These are phyloP conservation scores for Lophiotrema nucula DNA, from an alignment of 495 filamentous ascomycete genomes.

Conservation along the genomic window DNA sequence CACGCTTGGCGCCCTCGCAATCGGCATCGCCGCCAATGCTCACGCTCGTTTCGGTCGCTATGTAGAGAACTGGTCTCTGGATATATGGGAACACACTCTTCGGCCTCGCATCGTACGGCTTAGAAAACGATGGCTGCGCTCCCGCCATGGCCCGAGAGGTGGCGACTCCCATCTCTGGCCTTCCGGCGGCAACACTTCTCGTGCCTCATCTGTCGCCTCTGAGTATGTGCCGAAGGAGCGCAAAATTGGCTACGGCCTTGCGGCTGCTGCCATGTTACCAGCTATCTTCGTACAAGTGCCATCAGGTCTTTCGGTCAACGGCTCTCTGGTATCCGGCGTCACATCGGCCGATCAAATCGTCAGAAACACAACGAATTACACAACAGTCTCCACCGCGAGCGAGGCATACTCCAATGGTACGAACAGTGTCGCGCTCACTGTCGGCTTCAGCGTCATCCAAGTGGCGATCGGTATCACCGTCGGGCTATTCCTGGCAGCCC, in stretches of 20 bases:
- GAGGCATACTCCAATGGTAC: constrained; percentile 48
- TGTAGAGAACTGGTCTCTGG: constrained; percentile 39
- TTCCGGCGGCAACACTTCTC: not conserved
- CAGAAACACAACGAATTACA: constrained; percentile 44
- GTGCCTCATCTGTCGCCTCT: not conserved
- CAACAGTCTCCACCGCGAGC: constrained; percentile 33
- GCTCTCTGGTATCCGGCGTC: constrained; percentile 79
- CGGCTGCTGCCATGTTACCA: constrained; percentile 83
- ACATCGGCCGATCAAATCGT: constrained; percentile 79
- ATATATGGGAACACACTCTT: constrained; percentile 37
- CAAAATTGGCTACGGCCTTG: constrained; percentile 68
- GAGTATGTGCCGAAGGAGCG: constrained; percentile 22
- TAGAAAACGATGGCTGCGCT: constrained; percentile 16
- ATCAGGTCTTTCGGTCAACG: constrained; percentile 79
- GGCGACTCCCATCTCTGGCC: not conserved
- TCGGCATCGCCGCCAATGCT: constrained; percentile 83
- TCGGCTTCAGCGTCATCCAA: constrained; percentile 84
- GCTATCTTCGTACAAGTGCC: constrained; percentile 96
- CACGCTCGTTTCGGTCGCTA: constrained; percentile 69
- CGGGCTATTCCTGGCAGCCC: constrained; percentile 79
- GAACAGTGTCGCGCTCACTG: constrained; percentile 74
- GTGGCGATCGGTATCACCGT: constrained; percentile 92
- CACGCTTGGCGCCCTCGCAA: constrained; percentile 80
- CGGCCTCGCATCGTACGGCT: constrained; percentile 30
- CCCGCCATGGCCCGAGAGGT: not conserved